These are phyloP conservation scores for Pulveroboletus ravenelii DNA, from an alignment of 768 basidiomycete genomes.

Conservation along the genomic window DNA sequence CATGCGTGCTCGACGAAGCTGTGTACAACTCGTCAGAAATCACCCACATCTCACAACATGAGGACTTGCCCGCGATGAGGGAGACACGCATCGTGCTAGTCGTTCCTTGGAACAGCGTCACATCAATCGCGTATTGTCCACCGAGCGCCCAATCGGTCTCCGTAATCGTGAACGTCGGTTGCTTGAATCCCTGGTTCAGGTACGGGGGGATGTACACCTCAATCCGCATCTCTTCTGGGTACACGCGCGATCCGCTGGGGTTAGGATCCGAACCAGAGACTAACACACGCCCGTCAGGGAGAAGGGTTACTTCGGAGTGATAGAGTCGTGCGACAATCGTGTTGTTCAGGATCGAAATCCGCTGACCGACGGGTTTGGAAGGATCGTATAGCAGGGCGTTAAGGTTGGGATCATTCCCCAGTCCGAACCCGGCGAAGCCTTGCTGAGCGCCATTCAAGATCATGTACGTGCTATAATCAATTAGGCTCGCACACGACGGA, in stretches of 20 bases:
- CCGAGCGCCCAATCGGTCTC: constrained; percentile 62
- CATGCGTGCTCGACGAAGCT: constrained; percentile 75
- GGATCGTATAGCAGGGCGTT: constrained; percentile 71
- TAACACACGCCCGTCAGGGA: constrained; percentile 70
- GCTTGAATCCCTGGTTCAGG: constrained; percentile 54
- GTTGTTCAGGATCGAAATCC: constrained; percentile 59
- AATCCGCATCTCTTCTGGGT: constrained; percentile 74
- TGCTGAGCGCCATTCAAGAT: constrained; percentile 71
- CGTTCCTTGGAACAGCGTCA: constrained; percentile 37
- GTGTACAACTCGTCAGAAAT: background rate
- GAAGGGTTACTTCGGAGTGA: constrained; percentile 71
- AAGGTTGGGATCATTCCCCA: constrained; percentile 59
- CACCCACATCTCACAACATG: no score
- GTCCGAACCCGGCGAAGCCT: constrained; percentile 71
- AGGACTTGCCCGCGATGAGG: constrained; percentile 54
- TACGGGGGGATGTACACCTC: constrained; percentile 88
- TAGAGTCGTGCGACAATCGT: constrained; percentile 75
- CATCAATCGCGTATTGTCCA: constrained; percentile 48
- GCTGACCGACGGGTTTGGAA: constrained; percentile 48
- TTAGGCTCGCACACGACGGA: background rate
- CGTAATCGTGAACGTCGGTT: constrained; percentile 57
- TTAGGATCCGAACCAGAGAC: constrained; percentile 73
- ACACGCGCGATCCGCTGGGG: constrained; percentile 37
- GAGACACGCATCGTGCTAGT: constrained; percentile 52
- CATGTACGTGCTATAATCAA: constrained; percentile 59